Conservation (phyloP, 2,329 filamentous ascomycete species). For the Paecilomyces dactylethromorphus region DNA sequence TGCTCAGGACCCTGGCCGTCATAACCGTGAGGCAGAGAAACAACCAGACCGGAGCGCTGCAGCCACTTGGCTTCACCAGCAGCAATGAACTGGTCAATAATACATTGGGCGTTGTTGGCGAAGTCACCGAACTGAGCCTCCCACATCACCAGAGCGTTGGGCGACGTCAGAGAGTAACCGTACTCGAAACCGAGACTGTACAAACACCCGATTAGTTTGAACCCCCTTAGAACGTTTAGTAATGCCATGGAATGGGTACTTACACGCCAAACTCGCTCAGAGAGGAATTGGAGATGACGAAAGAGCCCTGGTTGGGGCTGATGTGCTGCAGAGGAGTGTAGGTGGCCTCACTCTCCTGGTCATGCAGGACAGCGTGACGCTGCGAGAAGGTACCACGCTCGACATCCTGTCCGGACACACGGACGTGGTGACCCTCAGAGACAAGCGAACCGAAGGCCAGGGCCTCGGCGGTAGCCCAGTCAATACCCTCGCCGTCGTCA, state of each 20-base stretch:
- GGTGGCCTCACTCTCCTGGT: slow-evolving; percentile 88
- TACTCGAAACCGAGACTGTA: slow-evolving; percentile 92
- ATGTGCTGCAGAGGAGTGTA: slow-evolving; percentile 90
- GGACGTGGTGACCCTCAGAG: slow-evolving; percentile 90
- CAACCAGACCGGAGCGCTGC: slow-evolving; percentile 91
- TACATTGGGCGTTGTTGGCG: slow-evolving; percentile 98
- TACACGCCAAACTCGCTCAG: slow-evolving; percentile 63
- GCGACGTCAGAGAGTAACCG: slow-evolving; percentile 93
- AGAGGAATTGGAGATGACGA: slow-evolving; percentile 96
- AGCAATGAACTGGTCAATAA: slow-evolving; percentile 98
- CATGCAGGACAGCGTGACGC: slow-evolving; percentile 92
- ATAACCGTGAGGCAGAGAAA: slow-evolving; percentile 95
- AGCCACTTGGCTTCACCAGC: slow-evolving; percentile 99
- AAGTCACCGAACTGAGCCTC: slow-evolving; percentile 99
- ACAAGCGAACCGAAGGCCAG: slow-evolving; percentile 89
- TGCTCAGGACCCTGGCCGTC: slow-evolving; percentile 98
- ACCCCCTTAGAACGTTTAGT: slow-evolving; percentile 5
- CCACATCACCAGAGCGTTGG: slow-evolving; percentile 98
- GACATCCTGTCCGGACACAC: slow-evolving; percentile 96
- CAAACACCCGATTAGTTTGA: slow-evolving; percentile 42
- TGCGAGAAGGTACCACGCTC: slow-evolving; percentile 99
- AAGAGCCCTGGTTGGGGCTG: slow-evolving; percentile 85
- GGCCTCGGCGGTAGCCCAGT: slow-evolving; percentile 96
- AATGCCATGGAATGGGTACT: slow-evolving; percentile 25
- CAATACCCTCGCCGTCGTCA: slow-evolving; percentile 85